Evolutionary conservation across 2,329 filamentous ascomycete species (phyloP), one percentile per base, ranked within the genome.

Genomic region (Colletotrichum somersetense): DNA sequence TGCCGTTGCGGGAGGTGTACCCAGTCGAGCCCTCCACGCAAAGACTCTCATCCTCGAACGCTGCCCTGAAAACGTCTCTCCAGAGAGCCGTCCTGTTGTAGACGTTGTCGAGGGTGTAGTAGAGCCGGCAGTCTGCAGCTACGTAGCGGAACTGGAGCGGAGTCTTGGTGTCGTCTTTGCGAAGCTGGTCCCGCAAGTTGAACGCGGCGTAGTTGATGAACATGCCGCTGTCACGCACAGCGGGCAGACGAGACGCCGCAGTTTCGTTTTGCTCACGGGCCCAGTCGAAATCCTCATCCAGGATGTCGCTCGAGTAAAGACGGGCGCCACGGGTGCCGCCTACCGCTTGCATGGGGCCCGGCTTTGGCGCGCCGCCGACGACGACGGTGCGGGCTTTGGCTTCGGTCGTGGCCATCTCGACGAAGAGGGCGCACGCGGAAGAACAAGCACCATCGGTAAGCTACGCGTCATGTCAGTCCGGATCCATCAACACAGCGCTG

Each of bases 71-170:
- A 30, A 83, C 85, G 52, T 81, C 81, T 33, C 79, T 81, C 90
- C 90, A 92, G 35, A 88, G 76, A 16, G 79, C 81, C 2, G 82
- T 82, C 2, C 87, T 83, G 71, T 89, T 84, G 8, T 83, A 78
- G 38, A 88, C 79, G 79, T 89, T 90, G 1, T 82, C 78, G 10
- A 83, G 76, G 1, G 88, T 89, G 63, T 86, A 90, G 77, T 86
- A 91, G 5, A 90, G 76, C n/a, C 87, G 81, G 73, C 89, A 91
- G 73, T 89, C 86, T 0, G 89, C 86, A 1, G 86, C 83, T 67
- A 89, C 86, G 59, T 87, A 86, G 12, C 87, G 79, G 74, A 90
- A 91, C 76, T 91, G 89, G 30, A 87, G 81, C 3, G 90, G 89
- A 0, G 84, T 78, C 42, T 52, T 23, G 11, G 61, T 55, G 44